phyloP scores from a whole-genome alignment of 371 early-diverging fungal genomes.

The Rhizopus microsporus region DNA sequence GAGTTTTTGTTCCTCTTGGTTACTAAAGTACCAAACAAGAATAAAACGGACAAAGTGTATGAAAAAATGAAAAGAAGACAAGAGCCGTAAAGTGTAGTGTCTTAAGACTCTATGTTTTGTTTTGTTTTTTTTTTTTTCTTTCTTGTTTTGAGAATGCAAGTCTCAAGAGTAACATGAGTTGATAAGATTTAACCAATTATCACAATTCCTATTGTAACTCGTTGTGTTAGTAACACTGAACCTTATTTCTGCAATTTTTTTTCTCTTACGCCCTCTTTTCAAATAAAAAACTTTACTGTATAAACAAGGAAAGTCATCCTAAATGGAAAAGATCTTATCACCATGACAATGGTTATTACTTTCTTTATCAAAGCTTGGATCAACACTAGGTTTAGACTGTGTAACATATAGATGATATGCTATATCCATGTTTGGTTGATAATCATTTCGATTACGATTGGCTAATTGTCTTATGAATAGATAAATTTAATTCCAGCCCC shows the following conservation, averaged over 20 bases:
- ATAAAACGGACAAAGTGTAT: no score
- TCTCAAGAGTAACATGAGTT: not conserved
- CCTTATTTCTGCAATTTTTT: not conserved
- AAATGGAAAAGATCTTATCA: not conserved
- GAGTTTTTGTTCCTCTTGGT: no score
- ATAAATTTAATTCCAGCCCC: not conserved
- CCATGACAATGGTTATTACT: not conserved
- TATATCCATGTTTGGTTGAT: not conserved
- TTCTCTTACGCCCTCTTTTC: not conserved
- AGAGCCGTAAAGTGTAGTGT: no score
- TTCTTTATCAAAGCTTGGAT: not conserved
- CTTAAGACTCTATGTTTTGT: conserved; percentile 22
- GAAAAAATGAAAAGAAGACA: no score
- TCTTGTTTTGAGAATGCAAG: not conserved
- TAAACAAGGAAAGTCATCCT: not conserved
- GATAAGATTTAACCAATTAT: conserved; percentile 4
- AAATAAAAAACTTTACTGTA: no score
- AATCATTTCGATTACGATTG: not conserved
- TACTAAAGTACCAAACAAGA: no score
- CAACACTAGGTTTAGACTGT: not conserved
- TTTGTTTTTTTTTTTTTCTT: conserved; percentile 7
- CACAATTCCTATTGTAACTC: not conserved
- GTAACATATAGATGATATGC: not conserved
- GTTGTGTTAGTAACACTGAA: not conserved
- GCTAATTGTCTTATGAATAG: not conserved